phyloP scores from a whole-genome alignment of 2,329 filamentous ascomycete species.

The Geosmithia morbida region DNA sequence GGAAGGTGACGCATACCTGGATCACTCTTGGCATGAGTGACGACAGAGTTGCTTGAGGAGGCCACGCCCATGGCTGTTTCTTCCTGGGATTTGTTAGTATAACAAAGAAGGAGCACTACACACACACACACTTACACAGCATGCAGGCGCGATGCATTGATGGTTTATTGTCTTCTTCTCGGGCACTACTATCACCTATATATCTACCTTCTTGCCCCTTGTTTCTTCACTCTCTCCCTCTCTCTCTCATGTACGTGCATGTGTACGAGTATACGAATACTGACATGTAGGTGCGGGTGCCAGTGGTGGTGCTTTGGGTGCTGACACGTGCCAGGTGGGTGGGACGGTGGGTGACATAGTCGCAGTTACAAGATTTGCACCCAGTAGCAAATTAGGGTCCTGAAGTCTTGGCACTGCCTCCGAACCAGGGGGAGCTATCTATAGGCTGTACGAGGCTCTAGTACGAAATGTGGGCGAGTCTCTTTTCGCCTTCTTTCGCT shows the following conservation, averaged over 20 bases:
- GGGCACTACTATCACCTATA: background rate
- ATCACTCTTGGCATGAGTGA: background rate
- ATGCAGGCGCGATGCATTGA: background rate
- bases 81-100: no score
- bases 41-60: no score
- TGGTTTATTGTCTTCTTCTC: background rate
- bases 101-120: no score
- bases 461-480: no score
- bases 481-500: no score
- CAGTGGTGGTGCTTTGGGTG: background rate
- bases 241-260: background rate
- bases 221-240: background rate
- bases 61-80: no score
- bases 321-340: no score
- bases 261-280: no score
- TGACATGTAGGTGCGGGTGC: background rate
- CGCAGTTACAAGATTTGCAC: background rate
- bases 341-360: no score
- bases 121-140: no score
- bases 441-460: no score
- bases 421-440: background rate
- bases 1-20: background rate
- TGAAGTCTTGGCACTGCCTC: background rate
- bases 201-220: background rate
- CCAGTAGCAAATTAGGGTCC: background rate